Evolutionary conservation across 2,329 filamentous ascomycete genomes (phyloP).

Genomic region (Exophiala oligosperma): DNA sequence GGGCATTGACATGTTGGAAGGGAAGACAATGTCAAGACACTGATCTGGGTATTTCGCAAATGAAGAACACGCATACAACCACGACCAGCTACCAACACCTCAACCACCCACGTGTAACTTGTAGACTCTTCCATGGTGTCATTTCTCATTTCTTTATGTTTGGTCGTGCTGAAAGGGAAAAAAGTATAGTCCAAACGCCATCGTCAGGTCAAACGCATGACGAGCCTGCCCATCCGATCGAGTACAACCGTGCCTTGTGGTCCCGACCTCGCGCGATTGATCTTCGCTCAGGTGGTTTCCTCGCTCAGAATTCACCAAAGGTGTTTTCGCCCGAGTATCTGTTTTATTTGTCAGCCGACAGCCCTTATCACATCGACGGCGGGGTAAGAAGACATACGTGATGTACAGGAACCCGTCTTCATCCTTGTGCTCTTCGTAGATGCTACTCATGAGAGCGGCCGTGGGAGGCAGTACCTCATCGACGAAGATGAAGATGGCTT

Average conservation of each 20-base stretch:
- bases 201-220: not conserved
- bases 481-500: constrained; percentile 99
- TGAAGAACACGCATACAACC: not conserved
- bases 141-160: not conserved
- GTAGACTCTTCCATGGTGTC: not conserved
- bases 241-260: constrained; percentile 10
- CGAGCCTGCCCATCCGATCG: constrained; percentile 2
- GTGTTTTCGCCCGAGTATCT: constrained; percentile 99
- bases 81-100: not conserved
- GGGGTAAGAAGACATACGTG: constrained; percentile 60
- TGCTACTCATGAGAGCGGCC: constrained; percentile 97
- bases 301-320: constrained; percentile 61
- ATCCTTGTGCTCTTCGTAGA: constrained; percentile 98
- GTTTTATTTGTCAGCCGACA: constrained; percentile 30
- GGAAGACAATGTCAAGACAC: not conserved
- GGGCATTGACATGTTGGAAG: not conserved
- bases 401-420: constrained; percentile 94
- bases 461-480: constrained; percentile 96
- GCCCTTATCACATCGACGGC: not conserved
- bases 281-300: not conserved
- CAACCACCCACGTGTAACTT: not conserved
- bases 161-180: not conserved
- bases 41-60: not conserved
- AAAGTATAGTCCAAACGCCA: constrained; percentile 1
- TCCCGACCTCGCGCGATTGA: not conserved